Conservation (phyloP, 139 green algal species). For the Tetratostichococcus sp. region DNA sequence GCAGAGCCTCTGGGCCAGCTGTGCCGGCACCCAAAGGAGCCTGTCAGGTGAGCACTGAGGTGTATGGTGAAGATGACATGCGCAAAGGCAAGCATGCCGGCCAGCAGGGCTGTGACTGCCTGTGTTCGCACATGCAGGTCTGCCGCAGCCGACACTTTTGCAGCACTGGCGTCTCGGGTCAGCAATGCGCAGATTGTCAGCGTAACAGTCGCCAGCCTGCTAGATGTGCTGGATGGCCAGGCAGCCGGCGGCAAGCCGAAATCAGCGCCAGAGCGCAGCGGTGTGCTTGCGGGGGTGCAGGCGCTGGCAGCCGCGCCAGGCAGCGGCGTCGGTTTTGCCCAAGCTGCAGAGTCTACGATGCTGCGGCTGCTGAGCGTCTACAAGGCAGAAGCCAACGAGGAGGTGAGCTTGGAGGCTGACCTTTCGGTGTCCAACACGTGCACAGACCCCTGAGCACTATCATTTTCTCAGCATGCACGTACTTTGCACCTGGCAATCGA, state of each 20-base stretch:
- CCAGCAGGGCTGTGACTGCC: no score
- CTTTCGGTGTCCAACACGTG: no score
- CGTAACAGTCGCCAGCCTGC: slow-evolving; percentile 25
- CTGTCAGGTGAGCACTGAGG: slow-evolving; percentile 40
- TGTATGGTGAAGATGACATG: no score
- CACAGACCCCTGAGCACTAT: not conserved
- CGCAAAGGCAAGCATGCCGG: no score
- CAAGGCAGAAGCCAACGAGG: slow-evolving; percentile 44
- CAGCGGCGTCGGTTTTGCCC: not conserved
- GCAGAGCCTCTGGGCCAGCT: slow-evolving; percentile 52
- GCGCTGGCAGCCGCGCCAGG: slow-evolving; percentile 26
- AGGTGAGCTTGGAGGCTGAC: slow-evolving; percentile 11
- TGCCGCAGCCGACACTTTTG: slow-evolving; percentile 33
- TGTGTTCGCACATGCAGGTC: slow-evolving; percentile 6
- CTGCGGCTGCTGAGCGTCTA: not conserved
- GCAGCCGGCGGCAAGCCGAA: slow-evolving; percentile 65
- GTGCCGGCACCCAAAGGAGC: slow-evolving; percentile 55
- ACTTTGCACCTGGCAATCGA: not conserved
- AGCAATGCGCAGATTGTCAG: slow-evolving; percentile 26
- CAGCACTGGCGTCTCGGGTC: slow-evolving; percentile 31
- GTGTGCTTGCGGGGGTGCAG: slow-evolving; percentile 38
- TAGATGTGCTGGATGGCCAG: slow-evolving; percentile 50
- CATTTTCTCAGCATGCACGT: no score
- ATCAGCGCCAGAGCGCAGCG: slow-evolving; percentile 46
- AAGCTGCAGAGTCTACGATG: not conserved